Evolutionary conservation across 495 filamentous ascomycete genomes (phyloP), one percentile per base, ranked within the genome.

Genomic region (Penicillium nucicola): DNA sequence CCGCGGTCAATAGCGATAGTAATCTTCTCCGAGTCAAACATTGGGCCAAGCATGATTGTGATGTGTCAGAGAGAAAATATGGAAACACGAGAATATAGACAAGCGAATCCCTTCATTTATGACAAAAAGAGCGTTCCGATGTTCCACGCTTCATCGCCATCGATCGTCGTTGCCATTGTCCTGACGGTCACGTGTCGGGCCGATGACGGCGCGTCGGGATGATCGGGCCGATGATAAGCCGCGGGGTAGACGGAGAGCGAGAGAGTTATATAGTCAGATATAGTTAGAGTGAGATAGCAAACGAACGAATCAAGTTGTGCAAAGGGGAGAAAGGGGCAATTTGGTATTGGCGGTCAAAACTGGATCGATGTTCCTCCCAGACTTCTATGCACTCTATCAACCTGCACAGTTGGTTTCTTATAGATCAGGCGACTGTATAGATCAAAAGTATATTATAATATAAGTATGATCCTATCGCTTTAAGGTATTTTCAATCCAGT

Each of bases 1-100:
- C 84, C 83, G 20, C 83, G 72, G 57, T 80, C 76, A 32, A 77
- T 77, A 14, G 72, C 70, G 50, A 73, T 73, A 19, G 68, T 69
- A 39, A 73, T 63, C 53, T 72, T 72, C 45, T 55, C 63, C n/a
- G 60, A 48, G 10, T 57, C 59, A 30, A 56, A 49, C 69, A 72
- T 72, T 8, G 18, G 51, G 44, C 14, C 36, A 23, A 15, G 18
- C 42, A 31, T 23, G 40, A 17, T 35, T 33, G 35, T n/a, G 17
- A 30, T 33, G 12, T 17, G 15, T 9, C 32, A 13, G 14, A 17
- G 13, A 15, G 36, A 25, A 38, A 23, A 42, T n/a, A 25, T 23
- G n/a, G 15, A 6, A n/a, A 23, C 22, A 34, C 6, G 18, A 36
- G 18, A 13, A 28, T 28, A 1, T 8, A 28, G 7, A 28, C 9